Conservation (phyloP, 768 basidiomycete species). For the Leucogyrophana mollusca region DNA sequence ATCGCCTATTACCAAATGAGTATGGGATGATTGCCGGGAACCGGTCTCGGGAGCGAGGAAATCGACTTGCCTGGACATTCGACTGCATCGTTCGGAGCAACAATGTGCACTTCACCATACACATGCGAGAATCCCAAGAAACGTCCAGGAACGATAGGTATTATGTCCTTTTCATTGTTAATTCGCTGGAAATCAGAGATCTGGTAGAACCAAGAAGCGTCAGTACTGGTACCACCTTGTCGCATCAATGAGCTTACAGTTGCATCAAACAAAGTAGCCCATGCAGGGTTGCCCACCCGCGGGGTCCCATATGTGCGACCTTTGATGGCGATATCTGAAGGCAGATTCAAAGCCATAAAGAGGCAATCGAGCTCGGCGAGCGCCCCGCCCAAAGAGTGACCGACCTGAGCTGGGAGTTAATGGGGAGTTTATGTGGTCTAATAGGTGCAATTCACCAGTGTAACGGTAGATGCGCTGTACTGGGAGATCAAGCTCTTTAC, state of each 20-base stretch:
- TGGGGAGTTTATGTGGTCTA: too few species aligned
- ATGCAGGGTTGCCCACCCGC: conserved; percentile 26
- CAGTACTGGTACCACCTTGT: background rate
- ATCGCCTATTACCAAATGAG: conserved; percentile 32
- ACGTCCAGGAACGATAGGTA: conserved; percentile 58
- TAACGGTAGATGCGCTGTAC: conserved; percentile 39
- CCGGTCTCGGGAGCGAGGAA: background rate
- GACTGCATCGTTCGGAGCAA: conserved; percentile 33
- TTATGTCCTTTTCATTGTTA: conserved; percentile 36
- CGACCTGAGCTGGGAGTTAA: conserved; percentile 27
- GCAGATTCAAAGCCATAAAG: conserved; percentile 48
- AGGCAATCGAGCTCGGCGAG: conserved; percentile 51
- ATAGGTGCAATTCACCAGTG: conserved; percentile 41
- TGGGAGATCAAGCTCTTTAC: conserved; percentile 38
- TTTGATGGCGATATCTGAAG: conserved; percentile 30
- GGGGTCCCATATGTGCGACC: conserved; percentile 32
- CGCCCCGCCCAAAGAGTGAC: conserved; percentile 54
- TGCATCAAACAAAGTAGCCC: conserved; percentile 26
- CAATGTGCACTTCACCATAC: conserved; percentile 42
- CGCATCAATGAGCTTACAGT: conserved; percentile 12
- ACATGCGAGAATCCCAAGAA: conserved; percentile 45
- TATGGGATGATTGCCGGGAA: background rate
- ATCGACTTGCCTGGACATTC: conserved; percentile 37
- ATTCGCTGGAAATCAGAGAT: conserved; percentile 25
- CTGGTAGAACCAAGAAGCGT: conserved; percentile 8